Evolutionary conservation across 345 rosid genomes (phyloP).

Genomic region (Melastoma malabathricum): DNA sequence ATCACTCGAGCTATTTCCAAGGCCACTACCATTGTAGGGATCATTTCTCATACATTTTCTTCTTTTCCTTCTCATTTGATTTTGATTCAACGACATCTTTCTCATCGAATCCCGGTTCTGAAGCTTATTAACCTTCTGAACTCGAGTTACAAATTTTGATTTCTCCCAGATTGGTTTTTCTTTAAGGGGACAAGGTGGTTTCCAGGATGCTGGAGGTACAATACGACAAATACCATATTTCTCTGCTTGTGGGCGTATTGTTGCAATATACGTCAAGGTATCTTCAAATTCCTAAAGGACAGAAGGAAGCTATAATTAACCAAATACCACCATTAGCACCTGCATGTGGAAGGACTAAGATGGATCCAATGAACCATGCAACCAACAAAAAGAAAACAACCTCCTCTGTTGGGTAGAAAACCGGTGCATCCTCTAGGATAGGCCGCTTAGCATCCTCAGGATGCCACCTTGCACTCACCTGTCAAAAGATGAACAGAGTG

Average conservation of each 20-base stretch:
- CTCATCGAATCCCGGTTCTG: constrained; percentile 79
- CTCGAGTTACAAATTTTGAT: constrained; percentile 76
- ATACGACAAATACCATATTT: constrained; percentile 92
- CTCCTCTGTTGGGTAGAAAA: constrained; percentile 92
- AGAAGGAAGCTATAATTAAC: too few species aligned
- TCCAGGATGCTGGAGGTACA: constrained; percentile 96
- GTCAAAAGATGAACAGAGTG: constrained; percentile 11
- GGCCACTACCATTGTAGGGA: constrained; percentile 32
- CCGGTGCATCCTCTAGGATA: constrained; percentile 70
- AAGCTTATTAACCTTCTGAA: constrained; percentile 92
- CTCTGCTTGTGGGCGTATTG: constrained; percentile 76
- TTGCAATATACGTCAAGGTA: constrained; percentile 71
- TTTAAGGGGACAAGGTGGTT: constrained; percentile 81
- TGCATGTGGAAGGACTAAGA: constrained; percentile 2
- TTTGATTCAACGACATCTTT: constrained; percentile 42
- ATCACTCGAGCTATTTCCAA: constrained; percentile 22
- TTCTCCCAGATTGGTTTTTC: constrained; percentile 65
- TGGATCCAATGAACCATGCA: neutral
- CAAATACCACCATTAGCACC: too few species aligned
- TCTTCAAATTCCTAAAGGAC: constrained; percentile 81
- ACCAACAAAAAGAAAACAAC: constrained; percentile 22
- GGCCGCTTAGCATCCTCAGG: constrained; percentile 67
- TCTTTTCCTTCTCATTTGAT: constrained; percentile 50
- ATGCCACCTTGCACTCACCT: constrained; percentile 78
- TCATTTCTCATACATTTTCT: constrained; percentile 62